Base-by-base conservation (phyloP, 2,329 filamentous ascomycete species). In the Aspergillus novofumigatus region DNA sequence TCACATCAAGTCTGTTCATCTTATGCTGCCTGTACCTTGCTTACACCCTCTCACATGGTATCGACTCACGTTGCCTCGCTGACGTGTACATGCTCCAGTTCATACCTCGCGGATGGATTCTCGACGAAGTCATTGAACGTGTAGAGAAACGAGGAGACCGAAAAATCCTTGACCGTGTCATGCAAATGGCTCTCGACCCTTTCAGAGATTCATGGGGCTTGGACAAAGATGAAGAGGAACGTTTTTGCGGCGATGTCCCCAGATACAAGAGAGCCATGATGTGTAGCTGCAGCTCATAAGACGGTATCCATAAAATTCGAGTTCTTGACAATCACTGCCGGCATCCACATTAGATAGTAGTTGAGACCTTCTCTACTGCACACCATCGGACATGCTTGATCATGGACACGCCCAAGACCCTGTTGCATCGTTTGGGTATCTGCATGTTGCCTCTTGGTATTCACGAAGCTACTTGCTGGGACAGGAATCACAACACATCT, bases 231-330 rank as follows among this genome's bases (percentile, higher is more conserved):
- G 90, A 96, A 70, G 93, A 96, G 72, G 81, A 87, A 65, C 81
- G 92, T 61, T 96, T 91, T 80, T 91, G 87, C 65, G 88, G 90
- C 2, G 92, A 97, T 75, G 91, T 96, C 54, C 93, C 93, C 0
- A 86, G 83, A 70, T 81, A 81, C 49, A 86, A 87, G 74, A 84
- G 91, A 64, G 90, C 89, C 35, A 86, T 96, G 84, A 93, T 97
- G 78, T 97, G 94, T 73, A 96, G 91, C 71, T 99, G 94, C 76
- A 96, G 91, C 72, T 97, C 93, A 25, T 96, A 57, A 66, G 28
- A 29, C 32, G 6, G 10, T 23, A 21, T 21, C 44, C 11, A 26
- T 47, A 7, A 7, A 14, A 7, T 21, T 14, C 10, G 7, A 23
- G 44, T 7, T 47, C 6, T 25, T 35, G 14, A 26, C 20, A 47